phyloP scores from a whole-genome alignment of 2,329 filamentous ascomycete species.

The Pyrenochaeta sp. region DNA sequence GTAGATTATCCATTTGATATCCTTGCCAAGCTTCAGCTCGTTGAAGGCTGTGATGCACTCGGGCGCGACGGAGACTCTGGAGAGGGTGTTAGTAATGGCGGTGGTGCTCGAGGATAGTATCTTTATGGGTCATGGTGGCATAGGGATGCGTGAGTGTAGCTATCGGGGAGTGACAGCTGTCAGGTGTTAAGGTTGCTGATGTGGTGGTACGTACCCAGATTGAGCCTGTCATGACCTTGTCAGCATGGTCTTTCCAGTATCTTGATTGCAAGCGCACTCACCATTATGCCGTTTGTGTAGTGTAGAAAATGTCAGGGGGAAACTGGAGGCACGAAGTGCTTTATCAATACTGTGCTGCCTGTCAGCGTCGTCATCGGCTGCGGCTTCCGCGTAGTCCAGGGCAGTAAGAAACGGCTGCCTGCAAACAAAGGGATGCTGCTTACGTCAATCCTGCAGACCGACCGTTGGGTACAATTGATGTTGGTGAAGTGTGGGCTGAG shows the following conservation, averaged over 20 bases:
- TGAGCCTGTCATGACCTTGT: constrained; percentile 46
- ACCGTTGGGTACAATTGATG: constrained; percentile 23
- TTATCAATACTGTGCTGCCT: constrained; percentile 47
- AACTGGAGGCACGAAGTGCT: constrained; percentile 35
- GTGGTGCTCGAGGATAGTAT: constrained; percentile 2
- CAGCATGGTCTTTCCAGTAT: constrained; percentile 14
- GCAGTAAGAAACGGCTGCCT: constrained; percentile 25
- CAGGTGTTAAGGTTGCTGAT: constrained; percentile 19
- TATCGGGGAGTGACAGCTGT: constrained; percentile 22
- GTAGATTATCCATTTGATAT: constrained; percentile 84
- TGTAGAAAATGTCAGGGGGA: constrained; percentile 25
- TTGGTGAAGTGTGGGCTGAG: constrained; percentile 24
- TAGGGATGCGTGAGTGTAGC: constrained; percentile 10
- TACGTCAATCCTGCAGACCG: constrained; percentile 37
- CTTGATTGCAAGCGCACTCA: constrained; percentile 26
- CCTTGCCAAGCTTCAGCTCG: constrained; percentile 82
- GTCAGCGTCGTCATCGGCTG: constrained; percentile 49
- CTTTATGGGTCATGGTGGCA: constrained; percentile 8
- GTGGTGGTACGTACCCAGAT: constrained; percentile 52
- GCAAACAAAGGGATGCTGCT: constrained; percentile 20
- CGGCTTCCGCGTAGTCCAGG: constrained; percentile 17
- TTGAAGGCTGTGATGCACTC: constrained; percentile 78
- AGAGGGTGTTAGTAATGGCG: constrained; percentile 21
- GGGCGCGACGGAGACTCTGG: constrained; percentile 75
- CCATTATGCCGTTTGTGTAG: constrained; percentile 44